Evolutionary conservation across 129 eudicot genomes (phyloP).

Genomic region (Pulicaria dysenterica): DNA sequence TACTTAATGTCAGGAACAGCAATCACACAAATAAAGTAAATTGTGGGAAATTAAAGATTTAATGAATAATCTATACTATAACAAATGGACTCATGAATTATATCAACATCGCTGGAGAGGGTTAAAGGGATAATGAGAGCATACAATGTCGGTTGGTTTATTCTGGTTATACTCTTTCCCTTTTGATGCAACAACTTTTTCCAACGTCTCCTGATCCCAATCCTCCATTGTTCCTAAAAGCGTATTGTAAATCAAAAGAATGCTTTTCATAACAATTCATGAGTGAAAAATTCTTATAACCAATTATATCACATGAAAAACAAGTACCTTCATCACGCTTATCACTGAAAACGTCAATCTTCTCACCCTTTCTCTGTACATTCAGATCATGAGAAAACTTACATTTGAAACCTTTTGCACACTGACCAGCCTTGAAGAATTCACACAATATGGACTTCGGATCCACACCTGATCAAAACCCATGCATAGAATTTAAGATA

Average conservation of each 20-base stretch:
- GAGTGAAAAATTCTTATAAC: not conserved
- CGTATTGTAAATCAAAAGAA: not conserved
- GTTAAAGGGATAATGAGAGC: slow-evolving; percentile 22
- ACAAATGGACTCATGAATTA: not conserved
- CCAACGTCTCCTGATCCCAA: slow-evolving; percentile 66
- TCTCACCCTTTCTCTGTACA: slow-evolving; percentile 71
- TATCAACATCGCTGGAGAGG: not conserved
- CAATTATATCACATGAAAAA: slow-evolving; percentile 7
- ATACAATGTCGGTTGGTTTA: slow-evolving; percentile 69
- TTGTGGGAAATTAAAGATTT: too few relatives aligned
- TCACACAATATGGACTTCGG: slow-evolving; percentile 71
- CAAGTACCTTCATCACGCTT: slow-evolving; percentile 64
- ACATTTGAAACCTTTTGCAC: slow-evolving; percentile 69
- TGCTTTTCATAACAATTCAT: not conserved
- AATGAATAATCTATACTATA: too few relatives aligned
- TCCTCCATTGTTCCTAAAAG: slow-evolving; percentile 63
- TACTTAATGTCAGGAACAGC: too few relatives aligned
- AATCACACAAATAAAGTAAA: not conserved
- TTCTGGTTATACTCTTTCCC: slow-evolving; percentile 68
- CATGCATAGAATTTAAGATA: slow-evolving; percentile 5
- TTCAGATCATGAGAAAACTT: slow-evolving; percentile 73
- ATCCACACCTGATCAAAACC: slow-evolving; percentile 55
- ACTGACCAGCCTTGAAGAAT: slow-evolving; percentile 69
- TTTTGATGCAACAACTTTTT: slow-evolving; percentile 57
- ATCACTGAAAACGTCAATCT: slow-evolving; percentile 66